Evolutionary conservation across 257 asterid species (phyloP).

Genomic region (Jaltomata sinuosa): DNA sequence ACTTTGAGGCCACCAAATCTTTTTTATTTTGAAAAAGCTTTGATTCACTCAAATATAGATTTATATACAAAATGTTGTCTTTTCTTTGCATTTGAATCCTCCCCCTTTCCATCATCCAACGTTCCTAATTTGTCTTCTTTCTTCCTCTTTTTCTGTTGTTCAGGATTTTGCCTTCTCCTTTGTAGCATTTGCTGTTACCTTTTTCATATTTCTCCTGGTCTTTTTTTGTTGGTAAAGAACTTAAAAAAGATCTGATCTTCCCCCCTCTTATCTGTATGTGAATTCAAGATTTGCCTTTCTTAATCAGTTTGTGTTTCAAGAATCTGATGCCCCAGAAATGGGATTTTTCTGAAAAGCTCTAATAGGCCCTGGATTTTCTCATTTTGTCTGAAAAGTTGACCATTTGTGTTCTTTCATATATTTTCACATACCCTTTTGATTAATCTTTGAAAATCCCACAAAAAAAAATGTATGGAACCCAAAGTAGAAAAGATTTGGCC

Average conservation of each 20-base stretch:
- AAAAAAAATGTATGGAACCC: constrained; percentile 6
- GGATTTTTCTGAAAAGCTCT: neutral
- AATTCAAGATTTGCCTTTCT: too few species aligned
- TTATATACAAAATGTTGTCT: neutral
- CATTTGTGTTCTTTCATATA: neutral
- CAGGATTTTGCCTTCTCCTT: neutral
- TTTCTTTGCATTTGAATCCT: neutral
- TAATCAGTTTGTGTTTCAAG: neutral
- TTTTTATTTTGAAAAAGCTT: neutral
- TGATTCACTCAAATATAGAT: neutral
- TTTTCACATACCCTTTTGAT: neutral
- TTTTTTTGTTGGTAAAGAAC: neutral
- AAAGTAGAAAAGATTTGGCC: constrained; percentile 54
- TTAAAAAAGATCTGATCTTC: neutral
- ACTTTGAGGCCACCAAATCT: neutral
- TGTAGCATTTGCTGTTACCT: neutral
- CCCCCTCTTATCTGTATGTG: neutral
- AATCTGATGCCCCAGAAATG: neutral
- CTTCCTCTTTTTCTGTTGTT: neutral
- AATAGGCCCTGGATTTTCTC: neutral
- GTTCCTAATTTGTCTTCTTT: neutral
- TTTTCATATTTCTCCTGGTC: neutral
- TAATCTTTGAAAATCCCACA: neutral
- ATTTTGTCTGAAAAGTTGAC: neutral
- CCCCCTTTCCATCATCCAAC: neutral